phyloP scores from a whole-genome alignment of 2,329 filamentous ascomycete genomes.

The Fusarium tjaetaba region DNA sequence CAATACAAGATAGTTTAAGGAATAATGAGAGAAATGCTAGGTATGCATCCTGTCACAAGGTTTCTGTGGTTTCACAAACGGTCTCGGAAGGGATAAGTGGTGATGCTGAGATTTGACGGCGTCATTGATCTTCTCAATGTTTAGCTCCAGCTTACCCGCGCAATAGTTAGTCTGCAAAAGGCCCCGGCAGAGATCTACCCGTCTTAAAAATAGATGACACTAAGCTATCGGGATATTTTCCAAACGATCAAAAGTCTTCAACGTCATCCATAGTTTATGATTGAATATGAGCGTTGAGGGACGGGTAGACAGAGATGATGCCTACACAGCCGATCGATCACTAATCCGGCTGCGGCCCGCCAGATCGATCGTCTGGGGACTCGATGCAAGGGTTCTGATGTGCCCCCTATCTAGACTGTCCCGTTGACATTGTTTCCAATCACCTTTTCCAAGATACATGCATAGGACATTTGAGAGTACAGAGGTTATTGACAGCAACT shows the following conservation, averaged over 20 bases:
- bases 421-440: rapidly evolving
- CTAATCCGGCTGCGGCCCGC: neutral
- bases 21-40: neutral
- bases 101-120: neutral
- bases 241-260: neutral
- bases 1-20: neutral
- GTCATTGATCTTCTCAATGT: neutral
- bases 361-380: neutral
- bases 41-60: neutral
- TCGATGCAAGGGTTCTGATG: neutral
- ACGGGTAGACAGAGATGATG: neutral
- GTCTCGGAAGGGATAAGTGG: neutral
- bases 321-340: neutral
- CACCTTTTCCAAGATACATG: neutral
- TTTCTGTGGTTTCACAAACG: neutral
- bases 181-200: neutral
- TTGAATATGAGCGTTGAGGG: neutral
- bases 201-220: rapidly evolving
- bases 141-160: neutral
- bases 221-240: rapidly evolving
- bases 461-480: rapidly evolving
- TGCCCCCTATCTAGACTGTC: neutral
- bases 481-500: too few species aligned
- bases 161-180: rapidly evolving
- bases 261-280: neutral